Evolutionary conservation across 768 basidiomycete species (phyloP).

Genomic region (Cystofilobasidium ferigula): DNA sequence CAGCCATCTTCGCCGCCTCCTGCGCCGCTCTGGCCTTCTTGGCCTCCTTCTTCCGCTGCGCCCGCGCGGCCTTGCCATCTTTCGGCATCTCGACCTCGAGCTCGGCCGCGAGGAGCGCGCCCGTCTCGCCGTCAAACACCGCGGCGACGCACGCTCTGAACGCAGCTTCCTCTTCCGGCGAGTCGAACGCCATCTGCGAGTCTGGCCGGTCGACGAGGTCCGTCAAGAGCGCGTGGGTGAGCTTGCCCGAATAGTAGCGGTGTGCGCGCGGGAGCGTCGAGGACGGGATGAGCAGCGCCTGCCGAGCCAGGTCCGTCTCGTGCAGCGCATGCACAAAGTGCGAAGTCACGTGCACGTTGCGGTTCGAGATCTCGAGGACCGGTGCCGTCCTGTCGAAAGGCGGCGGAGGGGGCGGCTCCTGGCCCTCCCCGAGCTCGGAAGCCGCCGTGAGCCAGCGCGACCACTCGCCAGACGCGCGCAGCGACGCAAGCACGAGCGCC

Average conservation of each 20-base stretch:
- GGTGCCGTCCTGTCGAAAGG: neutral
- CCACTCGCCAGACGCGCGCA: slow-evolving; percentile 15
- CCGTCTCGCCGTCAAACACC: slow-evolving; percentile 8
- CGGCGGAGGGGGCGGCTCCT: neutral
- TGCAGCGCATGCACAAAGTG: slow-evolving; percentile 18
- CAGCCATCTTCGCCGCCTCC: neutral
- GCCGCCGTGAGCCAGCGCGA: neutral
- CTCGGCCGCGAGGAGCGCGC: neutral
- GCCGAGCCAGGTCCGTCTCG: slow-evolving; percentile 14
- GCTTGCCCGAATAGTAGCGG: slow-evolving; percentile 9
- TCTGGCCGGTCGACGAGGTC: neutral
- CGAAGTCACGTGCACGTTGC: slow-evolving; percentile 15
- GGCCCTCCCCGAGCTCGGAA: neutral
- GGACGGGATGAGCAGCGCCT: slow-evolving; percentile 13
- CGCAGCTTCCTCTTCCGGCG: neutral
- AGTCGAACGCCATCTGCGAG: neutral
- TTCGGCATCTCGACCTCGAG: neutral
- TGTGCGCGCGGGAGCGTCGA: slow-evolving; percentile 11
- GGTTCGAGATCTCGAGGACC: slow-evolving; percentile 10
- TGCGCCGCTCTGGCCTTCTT: neutral
- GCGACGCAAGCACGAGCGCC: slow-evolving; percentile 1
- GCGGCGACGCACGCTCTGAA: neutral
- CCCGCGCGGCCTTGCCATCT: neutral
- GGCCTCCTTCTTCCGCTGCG: slow-evolving; percentile 17
- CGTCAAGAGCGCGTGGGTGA: slow-evolving; percentile 10